Conservation (phyloP, 2,329 filamentous ascomycete genomes). For the Pseudomassariella vexata region DNA sequence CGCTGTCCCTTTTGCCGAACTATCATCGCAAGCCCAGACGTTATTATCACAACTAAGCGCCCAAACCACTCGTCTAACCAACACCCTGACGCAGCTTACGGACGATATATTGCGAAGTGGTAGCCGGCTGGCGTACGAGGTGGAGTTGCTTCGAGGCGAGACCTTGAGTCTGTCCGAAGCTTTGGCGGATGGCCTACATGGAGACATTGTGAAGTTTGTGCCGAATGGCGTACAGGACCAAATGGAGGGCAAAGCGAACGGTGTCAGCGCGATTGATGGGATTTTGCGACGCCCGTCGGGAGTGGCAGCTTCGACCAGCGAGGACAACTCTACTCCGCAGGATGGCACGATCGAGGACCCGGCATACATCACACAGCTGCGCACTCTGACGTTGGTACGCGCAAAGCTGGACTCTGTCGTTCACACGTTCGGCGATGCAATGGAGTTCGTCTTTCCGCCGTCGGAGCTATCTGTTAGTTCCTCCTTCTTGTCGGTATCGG, state of each 20-base stretch:
- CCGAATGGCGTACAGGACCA: conserved; percentile 41
- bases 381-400: conserved; percentile 77
- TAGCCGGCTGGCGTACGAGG: conserved; percentile 85
- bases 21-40: conserved; percentile 75
- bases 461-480: conserved; percentile 80
- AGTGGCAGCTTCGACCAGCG: conserved; percentile 8
- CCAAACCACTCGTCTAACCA: conserved; percentile 77
- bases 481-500: conserved; percentile 84
- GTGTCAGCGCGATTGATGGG: conserved; percentile 8
- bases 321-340: conserved; percentile 14
- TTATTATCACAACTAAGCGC: conserved; percentile 84
- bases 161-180: conserved; percentile 74
- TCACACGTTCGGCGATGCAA: conserved; percentile 86
- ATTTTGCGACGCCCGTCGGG: conserved; percentile 16
- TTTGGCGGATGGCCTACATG: conserved; percentile 64
- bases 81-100: conserved; percentile 78
- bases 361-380: conserved; percentile 69
- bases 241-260: conserved; percentile 16
- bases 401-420: conserved; percentile 83
- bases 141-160: conserved; percentile 87
- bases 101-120: conserved; percentile 92
- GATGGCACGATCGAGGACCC: conserved; percentile 31
- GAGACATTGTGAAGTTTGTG: conserved; percentile 69
- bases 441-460: conserved; percentile 90
- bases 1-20: conserved; percentile 61